These are phyloP conservation scores for Lactarius hengduanensis DNA, from an alignment of 768 basidiomycete genomes.

Conservation along the genomic window DNA sequence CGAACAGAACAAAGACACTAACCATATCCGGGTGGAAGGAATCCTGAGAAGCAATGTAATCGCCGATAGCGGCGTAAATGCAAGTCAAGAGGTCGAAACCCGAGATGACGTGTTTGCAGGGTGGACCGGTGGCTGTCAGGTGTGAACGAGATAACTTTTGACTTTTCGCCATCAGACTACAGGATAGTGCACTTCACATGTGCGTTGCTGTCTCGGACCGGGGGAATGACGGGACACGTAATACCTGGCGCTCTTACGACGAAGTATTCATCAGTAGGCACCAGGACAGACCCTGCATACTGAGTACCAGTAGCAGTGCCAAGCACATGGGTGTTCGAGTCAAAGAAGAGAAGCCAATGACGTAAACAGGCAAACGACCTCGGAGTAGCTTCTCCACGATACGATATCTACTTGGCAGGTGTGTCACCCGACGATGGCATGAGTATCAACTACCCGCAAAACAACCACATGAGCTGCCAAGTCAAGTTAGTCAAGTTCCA, in stretches of 20 bases:
- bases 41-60: conserved; percentile 53
- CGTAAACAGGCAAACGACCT: background rate
- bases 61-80: background rate
- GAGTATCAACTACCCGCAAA: too few relatives aligned
- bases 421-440: too few relatives aligned
- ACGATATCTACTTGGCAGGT: too few relatives aligned
- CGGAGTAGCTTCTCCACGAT: background rate
- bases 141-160: conserved; percentile 46
- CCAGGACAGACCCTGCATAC: background rate
- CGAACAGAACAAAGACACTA: background rate
- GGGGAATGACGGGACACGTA: background rate
- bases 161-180: conserved; percentile 48
- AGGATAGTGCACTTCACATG: background rate
- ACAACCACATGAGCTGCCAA: too few relatives aligned
- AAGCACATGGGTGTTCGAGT: too few relatives aligned
- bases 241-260: background rate
- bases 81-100: conserved; percentile 26
- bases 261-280: background rate
- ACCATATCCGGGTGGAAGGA: conserved; percentile 54
- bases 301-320: background rate
- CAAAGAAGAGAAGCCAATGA: background rate
- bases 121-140: conserved; percentile 46
- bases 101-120: conserved; percentile 42
- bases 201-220: background rate
- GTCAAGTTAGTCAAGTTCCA: too few relatives aligned